Evolutionary conservation across 2,329 filamentous ascomycete genomes (phyloP).

Genomic region (Raffaelea arxii): DNA sequence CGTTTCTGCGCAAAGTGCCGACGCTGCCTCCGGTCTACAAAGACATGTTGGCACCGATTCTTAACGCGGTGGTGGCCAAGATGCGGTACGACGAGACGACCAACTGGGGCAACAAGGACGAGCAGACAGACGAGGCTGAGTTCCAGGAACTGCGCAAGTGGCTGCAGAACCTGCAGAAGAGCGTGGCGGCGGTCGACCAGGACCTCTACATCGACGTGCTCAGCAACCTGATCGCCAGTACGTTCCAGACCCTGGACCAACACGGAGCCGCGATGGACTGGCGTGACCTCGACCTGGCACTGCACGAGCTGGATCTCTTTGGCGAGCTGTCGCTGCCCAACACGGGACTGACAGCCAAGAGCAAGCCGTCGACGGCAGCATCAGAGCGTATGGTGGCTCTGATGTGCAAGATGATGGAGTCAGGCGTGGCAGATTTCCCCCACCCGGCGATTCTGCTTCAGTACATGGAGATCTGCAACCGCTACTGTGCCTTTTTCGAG

Average conservation of each 20-base stretch:
- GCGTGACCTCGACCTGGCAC: slow-evolving; percentile 86
- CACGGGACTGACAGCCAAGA: slow-evolving; percentile 78
- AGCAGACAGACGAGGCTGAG: slow-evolving; percentile 92
- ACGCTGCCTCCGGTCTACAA: slow-evolving; percentile 64
- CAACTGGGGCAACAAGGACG: slow-evolving; percentile 86
- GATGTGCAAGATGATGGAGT: slow-evolving; percentile 94
- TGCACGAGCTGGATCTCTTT: slow-evolving; percentile 93
- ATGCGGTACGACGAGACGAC: slow-evolving; percentile 97
- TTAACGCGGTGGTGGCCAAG: slow-evolving; percentile 87
- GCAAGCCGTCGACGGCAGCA: slow-evolving; percentile 67
- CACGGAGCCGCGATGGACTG: slow-evolving; percentile 73
- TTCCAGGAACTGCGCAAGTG: slow-evolving; percentile 91
- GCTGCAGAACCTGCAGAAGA: slow-evolving; percentile 84
- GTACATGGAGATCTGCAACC: slow-evolving; percentile 97
- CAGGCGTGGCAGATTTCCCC: slow-evolving; percentile 73
- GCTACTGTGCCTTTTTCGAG: slow-evolving; percentile 90
- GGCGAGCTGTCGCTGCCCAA: slow-evolving; percentile 88
- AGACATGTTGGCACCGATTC: slow-evolving; percentile 75
- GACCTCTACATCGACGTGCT: slow-evolving; percentile 79
- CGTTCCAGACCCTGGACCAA: slow-evolving; percentile 71
- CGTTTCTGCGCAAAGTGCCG: slow-evolving; percentile 75
- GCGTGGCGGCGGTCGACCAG: slow-evolving; percentile 82
- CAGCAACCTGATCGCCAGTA: slow-evolving; percentile 77
- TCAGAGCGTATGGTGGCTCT: slow-evolving; percentile 77
- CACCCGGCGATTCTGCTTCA: slow-evolving; percentile 90